A percentile compares a stretch with the other conserved stretches of the same genome.
These are phyloP conservation scores for Suillus discolor DNA, from an alignment of 768 basidiomycete genomes.

Conservation along the genomic window DNA sequence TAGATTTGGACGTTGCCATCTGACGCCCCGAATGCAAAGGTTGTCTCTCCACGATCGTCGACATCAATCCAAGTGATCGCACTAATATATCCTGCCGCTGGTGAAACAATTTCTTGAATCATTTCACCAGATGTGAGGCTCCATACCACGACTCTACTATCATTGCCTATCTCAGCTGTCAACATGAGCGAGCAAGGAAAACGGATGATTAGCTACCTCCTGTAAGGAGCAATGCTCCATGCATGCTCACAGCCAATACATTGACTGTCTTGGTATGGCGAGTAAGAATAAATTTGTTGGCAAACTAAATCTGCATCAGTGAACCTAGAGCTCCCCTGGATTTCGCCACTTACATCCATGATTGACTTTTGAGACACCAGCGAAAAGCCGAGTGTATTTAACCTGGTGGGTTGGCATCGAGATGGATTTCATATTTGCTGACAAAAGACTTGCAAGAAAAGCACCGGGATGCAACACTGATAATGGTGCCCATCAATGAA, in stretches of 20 bases:
- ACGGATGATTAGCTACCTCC: background rate
- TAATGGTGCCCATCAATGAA: no score
- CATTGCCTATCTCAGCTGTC: background rate
- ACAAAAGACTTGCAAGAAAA: no score
- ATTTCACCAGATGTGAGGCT: background rate
- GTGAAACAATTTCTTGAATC: background rate
- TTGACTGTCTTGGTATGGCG: background rate
- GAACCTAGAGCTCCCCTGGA: no score
- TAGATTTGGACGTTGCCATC: background rate
- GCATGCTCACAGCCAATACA: background rate
- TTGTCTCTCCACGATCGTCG: background rate
- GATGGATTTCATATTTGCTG: no score
- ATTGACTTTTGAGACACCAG: no score
- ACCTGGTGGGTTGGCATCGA: no score
- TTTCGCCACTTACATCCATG: no score
- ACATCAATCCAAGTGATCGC: background rate
- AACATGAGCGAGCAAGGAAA: background rate
- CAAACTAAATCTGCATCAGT: no score
- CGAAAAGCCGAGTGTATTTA: no score
- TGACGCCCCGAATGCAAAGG: background rate
- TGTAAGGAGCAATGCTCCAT: background rate
- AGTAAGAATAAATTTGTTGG: no score
- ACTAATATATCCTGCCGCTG: background rate
- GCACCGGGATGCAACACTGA: no score
- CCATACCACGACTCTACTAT: background rate